These are phyloP conservation scores for Lentinula guzmanii DNA, from an alignment of 768 basidiomycete genomes.

Conservation along the genomic window DNA sequence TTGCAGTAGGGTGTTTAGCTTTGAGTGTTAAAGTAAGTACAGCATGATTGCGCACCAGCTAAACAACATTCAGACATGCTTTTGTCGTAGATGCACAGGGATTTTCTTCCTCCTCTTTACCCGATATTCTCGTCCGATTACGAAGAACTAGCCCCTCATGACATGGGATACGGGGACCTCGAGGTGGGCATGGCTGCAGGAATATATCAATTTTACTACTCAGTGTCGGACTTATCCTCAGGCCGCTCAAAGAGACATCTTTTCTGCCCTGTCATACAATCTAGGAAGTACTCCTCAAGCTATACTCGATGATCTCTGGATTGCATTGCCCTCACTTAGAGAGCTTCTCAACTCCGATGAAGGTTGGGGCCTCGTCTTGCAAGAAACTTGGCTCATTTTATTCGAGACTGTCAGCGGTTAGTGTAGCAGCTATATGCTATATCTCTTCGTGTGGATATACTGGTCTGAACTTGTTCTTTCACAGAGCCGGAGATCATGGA, in stretches of 20 bases:
- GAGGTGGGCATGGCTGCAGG: slow-evolving; percentile 33
- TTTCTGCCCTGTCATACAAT: slow-evolving; percentile 38
- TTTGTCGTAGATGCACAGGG: slow-evolving; percentile 49
- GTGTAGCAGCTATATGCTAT: slow-evolving; percentile 6
- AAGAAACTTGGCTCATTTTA: slow-evolving; percentile 46
- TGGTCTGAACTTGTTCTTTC: background rate
- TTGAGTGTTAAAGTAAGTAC: slow-evolving; percentile 52
- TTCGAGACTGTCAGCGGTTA: slow-evolving; percentile 36
- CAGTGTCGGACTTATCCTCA: slow-evolving; percentile 15
- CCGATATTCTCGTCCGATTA: slow-evolving; percentile 50
- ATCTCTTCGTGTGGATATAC: background rate
- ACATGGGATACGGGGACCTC: slow-evolving; percentile 38
- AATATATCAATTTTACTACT: background rate
- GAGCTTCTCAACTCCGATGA: slow-evolving; percentile 21
- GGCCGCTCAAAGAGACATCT: slow-evolving; percentile 52
- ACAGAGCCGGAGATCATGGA: slow-evolving; percentile 49
- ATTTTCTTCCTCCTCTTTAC: slow-evolving; percentile 49
- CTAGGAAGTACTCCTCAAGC: slow-evolving; percentile 51
- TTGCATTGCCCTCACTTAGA: slow-evolving; percentile 46
- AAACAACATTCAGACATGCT: background rate
- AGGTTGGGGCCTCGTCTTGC: slow-evolving; percentile 42
- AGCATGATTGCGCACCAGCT: background rate
- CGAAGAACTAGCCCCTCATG: slow-evolving; percentile 41
- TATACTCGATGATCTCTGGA: slow-evolving; percentile 54
- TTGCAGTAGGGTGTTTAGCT: slow-evolving; percentile 52